phyloP scores from a whole-genome alignment of 768 basidiomycete genomes.

The Lactifluus hygrophoroides region DNA sequence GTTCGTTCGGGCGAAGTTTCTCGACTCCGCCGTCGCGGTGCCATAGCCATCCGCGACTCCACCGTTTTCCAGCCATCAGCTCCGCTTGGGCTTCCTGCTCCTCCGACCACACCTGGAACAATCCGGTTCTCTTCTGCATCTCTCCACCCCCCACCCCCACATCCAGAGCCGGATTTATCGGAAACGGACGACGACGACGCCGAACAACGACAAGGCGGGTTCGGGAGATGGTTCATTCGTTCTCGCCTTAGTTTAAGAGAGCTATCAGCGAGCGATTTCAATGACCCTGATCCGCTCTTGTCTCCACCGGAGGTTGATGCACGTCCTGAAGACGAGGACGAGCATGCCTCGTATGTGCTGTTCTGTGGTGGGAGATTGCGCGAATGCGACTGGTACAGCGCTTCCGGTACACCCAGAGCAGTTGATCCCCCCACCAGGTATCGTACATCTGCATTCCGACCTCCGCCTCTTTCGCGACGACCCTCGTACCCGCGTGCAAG shows the following conservation, averaged over 20 bases:
- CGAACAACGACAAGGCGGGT: constrained; percentile 7
- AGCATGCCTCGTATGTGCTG: constrained; percentile 28
- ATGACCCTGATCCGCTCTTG: constrained; percentile 16
- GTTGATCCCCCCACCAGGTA: constrained; percentile 29
- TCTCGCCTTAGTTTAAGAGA: constrained; percentile 11
- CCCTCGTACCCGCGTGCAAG: constrained; percentile 20
- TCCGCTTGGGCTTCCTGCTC: background rate
- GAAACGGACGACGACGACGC: constrained; percentile 13
- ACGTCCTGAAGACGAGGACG: constrained; percentile 24
- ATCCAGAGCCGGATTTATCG: constrained; percentile 8
- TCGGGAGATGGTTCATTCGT: constrained; percentile 10
- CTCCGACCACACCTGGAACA: background rate
- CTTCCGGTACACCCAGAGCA: constrained; percentile 10
- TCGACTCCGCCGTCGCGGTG: constrained; percentile 61
- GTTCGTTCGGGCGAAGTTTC: constrained; percentile 69
- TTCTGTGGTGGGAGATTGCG: constrained; percentile 32
- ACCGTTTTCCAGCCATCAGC: constrained; percentile 19
- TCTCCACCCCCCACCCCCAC: background rate
- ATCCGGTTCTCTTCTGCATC: background rate
- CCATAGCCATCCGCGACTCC: constrained; percentile 42
- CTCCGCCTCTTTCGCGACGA: constrained; percentile 13
- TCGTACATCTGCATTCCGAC: constrained; percentile 23
- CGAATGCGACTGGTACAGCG: constrained; percentile 12
- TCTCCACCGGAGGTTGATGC: constrained; percentile 5
- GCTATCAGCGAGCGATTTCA: background rate